Evolutionary conservation across 768 basidiomycete species (phyloP), one percentile per base, ranked within the genome.

Genomic region (Russula foetens): DNA sequence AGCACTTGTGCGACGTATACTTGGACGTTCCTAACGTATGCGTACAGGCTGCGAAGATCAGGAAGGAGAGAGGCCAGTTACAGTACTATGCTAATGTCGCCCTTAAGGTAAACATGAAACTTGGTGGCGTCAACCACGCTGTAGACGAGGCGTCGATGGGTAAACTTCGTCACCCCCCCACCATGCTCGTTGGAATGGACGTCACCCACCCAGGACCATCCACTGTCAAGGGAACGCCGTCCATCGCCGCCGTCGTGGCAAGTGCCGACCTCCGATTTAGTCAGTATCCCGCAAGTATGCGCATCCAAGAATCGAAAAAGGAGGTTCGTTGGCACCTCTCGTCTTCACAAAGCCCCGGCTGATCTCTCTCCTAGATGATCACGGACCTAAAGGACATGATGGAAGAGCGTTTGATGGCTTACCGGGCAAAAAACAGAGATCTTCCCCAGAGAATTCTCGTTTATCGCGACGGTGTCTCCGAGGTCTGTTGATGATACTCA

Each of bases 171-270:
- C 56, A 67, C 23, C 67, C 69, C 47, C 72, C 77, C 39, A 82
- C 81, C 19, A 82, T 82, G 79, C 59, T 82, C 44, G 78, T 83
- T 4, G 81, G 81, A 19, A 80, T 81, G 75, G 81, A 82, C 67
- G 87, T 89, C 24, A 91, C 88, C 1, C 90, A 92, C 71, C 89
- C 90, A 23, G 86, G 90, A 21, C 84, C 83, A 5, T 85, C 85
- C 2, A 88, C 86, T 59, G 77, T 83, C 63, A 67, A 69, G 29
- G 79, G 81, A 15, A 81, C 81, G 19, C 77, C 81, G 11, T 81
- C 80, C 17, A 72, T 82, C 50, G 82, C 81, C 1, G 82, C 81
- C 0, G 77, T 83, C 17, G 81, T 83, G 4, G 80, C 78, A 12
- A 82, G 77, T 50, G 23, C 73, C 12, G 81, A 82, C 62, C 64